Evolutionary conservation across 192 early-diverging fungal genomes (phyloP), one percentile per base, ranked within the genome.

Genomic region (Funneliformis mosseae): DNA sequence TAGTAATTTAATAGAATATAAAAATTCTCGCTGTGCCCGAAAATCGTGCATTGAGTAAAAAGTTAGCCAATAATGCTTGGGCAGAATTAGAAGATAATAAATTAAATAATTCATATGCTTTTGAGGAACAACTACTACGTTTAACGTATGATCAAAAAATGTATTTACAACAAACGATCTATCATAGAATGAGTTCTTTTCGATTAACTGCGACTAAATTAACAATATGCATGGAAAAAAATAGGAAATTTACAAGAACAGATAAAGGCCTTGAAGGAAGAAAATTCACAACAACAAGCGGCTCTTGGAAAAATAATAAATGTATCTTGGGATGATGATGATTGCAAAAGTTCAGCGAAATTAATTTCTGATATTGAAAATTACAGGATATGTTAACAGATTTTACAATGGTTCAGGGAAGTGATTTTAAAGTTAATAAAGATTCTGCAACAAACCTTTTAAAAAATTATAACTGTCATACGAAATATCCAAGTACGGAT

Each of bases 351-450:
- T 55, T 11, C 10, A 14, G 9, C n/a, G 7, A 33, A 38, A 10
- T 62, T 76, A 25, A n/a, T 5, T 3, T 8, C 16, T 28, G 74
- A 60, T 62, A 39, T 76, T 62, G 39, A 21, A 18, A 76, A 9
- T 76, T 76, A n/a, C 50, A 62, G 39, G 14, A 33, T n/a, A 27
- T 61, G 21, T 28, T 76, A 0, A 8, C 10, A 38, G 74, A 76
- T 61, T 76, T 76, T 62, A 76, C 74, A 38, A 21, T 39, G 4
- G 50, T 76, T 9, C 25, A 28, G 28, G 74, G 74, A 28, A 12
- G 23, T 18, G 59, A 76, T 60, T 61, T 25, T 60, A 43, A 61
- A 25, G 8, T 76, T n/a, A 38, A 76, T 21, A 9, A 0, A 7
- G 6, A 9, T 5, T 9, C 25, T 0, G 25, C 25, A 8, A 2